A percentile compares a stretch with the other conserved stretches of the same genome.
Evolutionary conservation across 2,329 filamentous ascomycete genomes (phyloP).

Genomic region (Neoscytalidium dimidiatum): DNA sequence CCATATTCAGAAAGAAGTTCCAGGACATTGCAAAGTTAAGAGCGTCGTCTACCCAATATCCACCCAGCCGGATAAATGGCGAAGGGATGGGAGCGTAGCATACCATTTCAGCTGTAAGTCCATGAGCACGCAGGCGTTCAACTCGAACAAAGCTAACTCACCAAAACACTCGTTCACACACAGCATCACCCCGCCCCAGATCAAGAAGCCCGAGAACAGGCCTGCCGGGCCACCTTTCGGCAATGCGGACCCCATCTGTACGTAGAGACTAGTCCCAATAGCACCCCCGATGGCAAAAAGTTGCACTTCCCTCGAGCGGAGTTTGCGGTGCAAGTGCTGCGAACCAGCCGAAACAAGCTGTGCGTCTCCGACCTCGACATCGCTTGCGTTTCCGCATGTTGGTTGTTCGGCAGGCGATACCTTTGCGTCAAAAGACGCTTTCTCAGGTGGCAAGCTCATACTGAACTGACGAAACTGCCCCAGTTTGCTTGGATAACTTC

Average conservation of each 20-base stretch:
- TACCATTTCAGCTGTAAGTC: constrained; percentile 2
- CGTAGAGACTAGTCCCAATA: constrained; percentile 9
- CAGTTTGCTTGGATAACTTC: too few species aligned
- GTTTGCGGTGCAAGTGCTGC: constrained; percentile 11
- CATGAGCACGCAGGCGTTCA: background rate
- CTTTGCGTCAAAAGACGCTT: background rate
- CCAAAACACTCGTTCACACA: constrained; percentile 16
- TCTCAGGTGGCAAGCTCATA: background rate
- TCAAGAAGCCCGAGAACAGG: background rate
- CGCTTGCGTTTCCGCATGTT: background rate
- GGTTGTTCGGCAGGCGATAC: background rate
- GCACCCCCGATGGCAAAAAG: constrained; percentile 15
- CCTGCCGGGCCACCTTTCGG: constrained; percentile 10
- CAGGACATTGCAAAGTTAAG: constrained; percentile 25
- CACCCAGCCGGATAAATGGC: constrained; percentile 8
- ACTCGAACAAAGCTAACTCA: too few species aligned
- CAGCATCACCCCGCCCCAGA: constrained; percentile 11
- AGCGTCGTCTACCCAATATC: constrained; percentile 21
- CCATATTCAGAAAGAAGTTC: constrained; percentile 31
- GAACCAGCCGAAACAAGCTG: background rate
- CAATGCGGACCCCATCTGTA: constrained; percentile 15
- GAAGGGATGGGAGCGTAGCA: constrained; percentile 13
- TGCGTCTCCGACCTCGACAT: background rate
- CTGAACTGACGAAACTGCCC: too few species aligned
- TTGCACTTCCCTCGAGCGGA: constrained; percentile 4